Percentiles rank a stretch among this genome's conserved stretches.
phyloP scores from a whole-genome alignment of 2,329 filamentous ascomycete species.

The Ceratocystis cacaofunesta region DNA sequence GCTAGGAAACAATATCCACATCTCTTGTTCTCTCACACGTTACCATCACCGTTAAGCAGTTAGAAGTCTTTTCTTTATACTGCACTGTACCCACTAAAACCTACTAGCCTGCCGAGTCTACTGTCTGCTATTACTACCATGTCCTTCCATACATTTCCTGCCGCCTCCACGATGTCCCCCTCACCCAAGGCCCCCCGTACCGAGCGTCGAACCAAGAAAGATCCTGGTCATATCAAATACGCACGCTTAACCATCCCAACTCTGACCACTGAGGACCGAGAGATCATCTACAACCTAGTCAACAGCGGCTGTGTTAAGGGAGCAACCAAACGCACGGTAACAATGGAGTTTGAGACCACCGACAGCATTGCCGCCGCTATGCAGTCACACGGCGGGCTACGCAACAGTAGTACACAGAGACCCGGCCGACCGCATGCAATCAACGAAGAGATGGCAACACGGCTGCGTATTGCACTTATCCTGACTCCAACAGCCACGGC shows the following conservation, averaged over 20 bases:
- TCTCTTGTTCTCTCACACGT: background rate
- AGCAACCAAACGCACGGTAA: conserved; percentile 3
- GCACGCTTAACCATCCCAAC: conserved; percentile 10
- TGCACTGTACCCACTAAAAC: background rate
- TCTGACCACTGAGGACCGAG: conserved; percentile 11
- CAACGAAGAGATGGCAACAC: conserved; percentile 13
- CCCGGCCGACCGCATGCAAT: conserved; percentile 14
- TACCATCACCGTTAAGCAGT: background rate
- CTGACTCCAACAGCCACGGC: conserved; percentile 15
- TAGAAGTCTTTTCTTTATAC: background rate
- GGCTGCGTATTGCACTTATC: conserved; percentile 13
- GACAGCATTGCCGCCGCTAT: conserved; percentile 1
- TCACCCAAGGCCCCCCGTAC: background rate
- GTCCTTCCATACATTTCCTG: background rate
- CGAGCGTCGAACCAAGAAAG: conserved; percentile 6
- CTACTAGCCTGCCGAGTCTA: background rate
- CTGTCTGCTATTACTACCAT: background rate
- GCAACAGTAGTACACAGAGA: background rate
- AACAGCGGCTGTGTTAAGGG: conserved; percentile 8
- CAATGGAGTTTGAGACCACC: conserved; percentile 9
- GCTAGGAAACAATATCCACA: background rate
- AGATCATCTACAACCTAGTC: conserved; percentile 11
- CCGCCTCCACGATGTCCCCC: background rate
- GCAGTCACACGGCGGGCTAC: background rate
- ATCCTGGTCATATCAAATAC: conserved; percentile 13